phyloP scores from a whole-genome alignment of 805 yeast species.

The Saccharomyces kudriavzevii region DNA sequence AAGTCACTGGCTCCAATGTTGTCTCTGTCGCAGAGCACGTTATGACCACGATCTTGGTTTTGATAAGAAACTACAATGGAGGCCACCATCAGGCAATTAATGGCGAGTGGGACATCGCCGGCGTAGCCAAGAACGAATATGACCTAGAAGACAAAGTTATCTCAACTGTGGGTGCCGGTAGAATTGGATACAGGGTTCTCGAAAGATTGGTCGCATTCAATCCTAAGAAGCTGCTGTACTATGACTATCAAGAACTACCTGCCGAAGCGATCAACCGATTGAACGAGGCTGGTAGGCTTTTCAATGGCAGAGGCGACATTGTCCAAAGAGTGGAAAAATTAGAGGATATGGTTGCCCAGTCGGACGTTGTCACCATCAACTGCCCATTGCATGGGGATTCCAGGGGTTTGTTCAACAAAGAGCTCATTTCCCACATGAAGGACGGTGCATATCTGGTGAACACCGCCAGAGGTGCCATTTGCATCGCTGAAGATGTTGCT shows the following conservation, averaged over 20 bases:
- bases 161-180: conserved; percentile 55
- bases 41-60: conserved; percentile 35
- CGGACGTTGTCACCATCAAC: conserved; percentile 71
- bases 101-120: conserved; percentile 73
- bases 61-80: conserved; percentile 73
- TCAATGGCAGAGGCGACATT: conserved; percentile 22
- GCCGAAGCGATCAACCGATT: conserved; percentile 58
- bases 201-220: conserved; percentile 66
- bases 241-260: conserved; percentile 37
- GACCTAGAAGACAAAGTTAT: conserved; percentile 70
- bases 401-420: conserved; percentile 57
- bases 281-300: conserved; percentile 26
- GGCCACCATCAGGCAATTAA: conserved; percentile 60
- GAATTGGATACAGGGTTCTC: conserved; percentile 60
- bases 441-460: conserved; percentile 32
- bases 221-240: conserved; percentile 56
- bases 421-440: conserved; percentile 59
- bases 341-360: conserved; percentile 56
- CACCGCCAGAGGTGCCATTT: conserved; percentile 78
- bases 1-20: conserved; percentile 79
- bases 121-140: conserved; percentile 60
- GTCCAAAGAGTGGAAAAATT: conserved; percentile 51
- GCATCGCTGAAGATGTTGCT: conserved; percentile 65
- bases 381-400: conserved; percentile 70
- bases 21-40: conserved; percentile 51